A percentile compares a stretch with the other conserved stretches of the same genome.
phyloP scores from a whole-genome alignment of 2,329 filamentous ascomycete species.

The Talaromyces amestolkiae region DNA sequence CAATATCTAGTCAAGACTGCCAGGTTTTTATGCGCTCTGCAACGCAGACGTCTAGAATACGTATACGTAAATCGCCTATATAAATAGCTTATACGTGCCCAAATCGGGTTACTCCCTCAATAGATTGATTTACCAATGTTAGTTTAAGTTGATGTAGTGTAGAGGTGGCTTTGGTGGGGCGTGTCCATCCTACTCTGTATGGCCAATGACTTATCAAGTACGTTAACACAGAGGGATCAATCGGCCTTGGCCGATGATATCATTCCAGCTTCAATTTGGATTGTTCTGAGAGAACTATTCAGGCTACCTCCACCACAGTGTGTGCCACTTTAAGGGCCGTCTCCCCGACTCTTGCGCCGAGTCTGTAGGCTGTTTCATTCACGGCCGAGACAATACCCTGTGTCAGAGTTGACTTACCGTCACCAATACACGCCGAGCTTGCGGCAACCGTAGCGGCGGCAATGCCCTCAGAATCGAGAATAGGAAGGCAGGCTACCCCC shows the following conservation, averaged over 20 bases:
- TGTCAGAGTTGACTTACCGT: background rate
- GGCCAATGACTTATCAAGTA: background rate
- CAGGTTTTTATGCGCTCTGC: too few species aligned
- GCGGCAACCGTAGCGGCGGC: background rate
- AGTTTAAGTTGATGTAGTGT: background rate
- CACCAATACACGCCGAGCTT: slow-evolving; percentile 1
- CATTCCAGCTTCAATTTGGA: background rate
- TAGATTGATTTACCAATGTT: too few species aligned
- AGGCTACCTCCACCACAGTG: background rate
- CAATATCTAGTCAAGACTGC: too few species aligned
- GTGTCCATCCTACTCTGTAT: background rate
- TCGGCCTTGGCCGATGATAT: background rate
- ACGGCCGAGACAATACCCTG: slow-evolving; percentile 3
- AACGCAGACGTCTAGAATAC: too few species aligned
- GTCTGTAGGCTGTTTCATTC: background rate
- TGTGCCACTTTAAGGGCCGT: background rate
- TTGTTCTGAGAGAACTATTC: slow-evolving; percentile 1
- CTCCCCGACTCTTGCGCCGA: background rate
- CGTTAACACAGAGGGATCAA: too few species aligned
- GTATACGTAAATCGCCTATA: too few species aligned
- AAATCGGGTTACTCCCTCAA: too few species aligned
- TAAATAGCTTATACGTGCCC: too few species aligned
- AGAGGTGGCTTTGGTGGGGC: background rate
- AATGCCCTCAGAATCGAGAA: background rate
- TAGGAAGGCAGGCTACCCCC: background rate